Percentiles rank a stretch among this genome's conserved stretches.
phyloP scores from a whole-genome alignment of 192 early-diverging fungal genomes.

The Thoreauomyces humboldtii region DNA sequence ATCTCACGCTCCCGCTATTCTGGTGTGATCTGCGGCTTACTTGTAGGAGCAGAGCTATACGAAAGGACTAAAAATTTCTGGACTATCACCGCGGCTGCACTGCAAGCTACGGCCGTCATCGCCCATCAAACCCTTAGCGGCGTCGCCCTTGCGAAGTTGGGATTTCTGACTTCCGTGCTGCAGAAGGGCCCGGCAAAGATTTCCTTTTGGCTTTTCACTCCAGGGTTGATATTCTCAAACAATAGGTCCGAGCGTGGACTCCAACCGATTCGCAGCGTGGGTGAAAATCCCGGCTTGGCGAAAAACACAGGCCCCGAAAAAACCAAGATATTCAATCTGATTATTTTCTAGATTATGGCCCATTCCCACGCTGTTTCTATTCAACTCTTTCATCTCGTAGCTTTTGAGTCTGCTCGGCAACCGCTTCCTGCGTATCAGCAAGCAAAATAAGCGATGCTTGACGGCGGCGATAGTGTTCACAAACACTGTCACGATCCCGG shows the following conservation, averaged over 20 bases:
- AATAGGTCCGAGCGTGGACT: neutral
- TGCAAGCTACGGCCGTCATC: conserved; percentile 1
- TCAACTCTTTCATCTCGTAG: conserved; percentile 4
- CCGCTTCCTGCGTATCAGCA: conserved; percentile 2
- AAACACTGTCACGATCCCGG: conserved; percentile 9
- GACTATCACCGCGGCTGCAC: neutral
- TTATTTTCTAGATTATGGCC: neutral
- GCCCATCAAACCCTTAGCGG: neutral
- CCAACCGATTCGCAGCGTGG: neutral
- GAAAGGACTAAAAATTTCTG: no score
- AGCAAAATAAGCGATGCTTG: neutral
- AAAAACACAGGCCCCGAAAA: neutral
- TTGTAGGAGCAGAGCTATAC: no score
- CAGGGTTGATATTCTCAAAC: neutral
- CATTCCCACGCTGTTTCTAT: conserved; percentile 6
- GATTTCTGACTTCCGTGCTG: neutral
- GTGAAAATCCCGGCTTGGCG: no score
- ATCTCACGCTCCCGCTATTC: no score
- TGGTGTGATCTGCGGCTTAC: no score
- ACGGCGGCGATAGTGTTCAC: conserved; percentile 9
- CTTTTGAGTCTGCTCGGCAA: neutral
- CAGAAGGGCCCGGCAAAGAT: conserved; percentile 6
- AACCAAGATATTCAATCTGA: neutral
- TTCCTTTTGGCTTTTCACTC: conserved; percentile 2
- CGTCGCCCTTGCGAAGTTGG: neutral